Evolutionary conservation across 2,329 filamentous ascomycete species (phyloP), one percentile per base, ranked within the genome.

Genomic region (Exserohilum rostratum): DNA sequence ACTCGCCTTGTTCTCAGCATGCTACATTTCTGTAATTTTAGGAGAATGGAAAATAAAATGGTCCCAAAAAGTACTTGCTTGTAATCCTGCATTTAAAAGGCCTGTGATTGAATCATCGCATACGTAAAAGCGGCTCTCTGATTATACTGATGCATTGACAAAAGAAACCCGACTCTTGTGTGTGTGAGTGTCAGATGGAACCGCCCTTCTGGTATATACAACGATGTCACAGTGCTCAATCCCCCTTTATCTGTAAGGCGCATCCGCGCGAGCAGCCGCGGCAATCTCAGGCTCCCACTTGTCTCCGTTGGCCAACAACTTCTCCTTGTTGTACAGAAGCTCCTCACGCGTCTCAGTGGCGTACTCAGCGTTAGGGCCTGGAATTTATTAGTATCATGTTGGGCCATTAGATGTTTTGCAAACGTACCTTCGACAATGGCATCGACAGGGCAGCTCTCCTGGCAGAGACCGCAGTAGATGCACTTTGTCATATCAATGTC

Each of bases 401-500:
- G 17, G 17, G 31, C 12, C 35, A 31, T 31, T 7, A 10, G 18
- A 37, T 6, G 6, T 7, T 13, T 3, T 5, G 11, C 17, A 33
- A 35, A 76, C 82, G 72, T 73, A 85, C 84, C 85, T 76, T 90
- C 88, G 55, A 91, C 88, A 77, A 91, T 99, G 56, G 95, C 95
- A 79, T 99, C 95, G 50, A 99, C 95, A 39, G 95, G 95, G 81
- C 95, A 99, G 64, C 91, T 96, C 83, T 99, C 95, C 82, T 97
- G 93, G 86, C 95, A 98, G 82, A 96, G 96, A 46, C 95, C 95
- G 78, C 95, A 98, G 87, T 98, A 99, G 79, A 99, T 99, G 82
- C 95, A 99, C 85, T 99, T 99, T 73, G 95, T 98, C 95, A 99
- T 99, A 80, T 99, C 95, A 75, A 99, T 97, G 77, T 99, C 95